These are phyloP conservation scores for Lactifluus piperatus DNA, from an alignment of 768 basidiomycete genomes.

Conservation along the genomic window DNA sequence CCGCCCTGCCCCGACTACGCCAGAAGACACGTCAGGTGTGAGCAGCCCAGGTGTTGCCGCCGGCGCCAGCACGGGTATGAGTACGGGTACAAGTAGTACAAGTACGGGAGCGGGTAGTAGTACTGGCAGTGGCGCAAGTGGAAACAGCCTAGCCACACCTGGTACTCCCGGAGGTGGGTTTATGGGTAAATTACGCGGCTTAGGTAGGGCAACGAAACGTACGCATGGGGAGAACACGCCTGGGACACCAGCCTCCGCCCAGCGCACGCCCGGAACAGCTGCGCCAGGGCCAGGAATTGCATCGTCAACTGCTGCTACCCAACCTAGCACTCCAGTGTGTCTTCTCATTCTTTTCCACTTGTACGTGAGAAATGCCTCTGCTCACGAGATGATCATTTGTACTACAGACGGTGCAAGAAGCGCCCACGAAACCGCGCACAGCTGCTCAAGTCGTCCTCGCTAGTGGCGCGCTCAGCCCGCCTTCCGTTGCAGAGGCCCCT, in stretches of 20 bases:
- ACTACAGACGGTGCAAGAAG: not conserved
- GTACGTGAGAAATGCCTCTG: not conserved
- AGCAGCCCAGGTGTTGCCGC: conserved; percentile 19
- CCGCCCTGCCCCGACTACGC: conserved; percentile 25
- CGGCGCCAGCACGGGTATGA: not conserved
- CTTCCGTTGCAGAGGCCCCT: conserved; percentile 66
- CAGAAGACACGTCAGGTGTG: conserved; percentile 44
- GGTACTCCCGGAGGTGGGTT: conserved; percentile 39
- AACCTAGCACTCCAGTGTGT: not conserved
- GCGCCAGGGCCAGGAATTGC: not conserved
- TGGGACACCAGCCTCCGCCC: conserved; percentile 5
- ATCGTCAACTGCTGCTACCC: not conserved
- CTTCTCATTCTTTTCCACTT: not conserved
- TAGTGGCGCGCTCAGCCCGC: conserved; percentile 49
- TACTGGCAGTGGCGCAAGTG: not conserved
- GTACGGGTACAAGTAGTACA: too few relatives aligned
- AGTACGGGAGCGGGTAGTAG: not conserved
- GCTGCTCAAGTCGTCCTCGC: conserved; percentile 48
- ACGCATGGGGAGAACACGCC: conserved; percentile 25
- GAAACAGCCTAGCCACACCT: not conserved
- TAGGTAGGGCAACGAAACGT: conserved; percentile 51
- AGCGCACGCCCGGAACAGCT: not conserved
- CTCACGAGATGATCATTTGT: conserved; percentile 19
- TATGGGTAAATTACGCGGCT: conserved; percentile 72
- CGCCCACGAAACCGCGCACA: conserved; percentile 33